Percentiles rank a stretch among this genome's conserved stretches.
phyloP scores from a whole-genome alignment of 2,329 filamentous ascomycete species.

The Xylaria arbuscula region DNA sequence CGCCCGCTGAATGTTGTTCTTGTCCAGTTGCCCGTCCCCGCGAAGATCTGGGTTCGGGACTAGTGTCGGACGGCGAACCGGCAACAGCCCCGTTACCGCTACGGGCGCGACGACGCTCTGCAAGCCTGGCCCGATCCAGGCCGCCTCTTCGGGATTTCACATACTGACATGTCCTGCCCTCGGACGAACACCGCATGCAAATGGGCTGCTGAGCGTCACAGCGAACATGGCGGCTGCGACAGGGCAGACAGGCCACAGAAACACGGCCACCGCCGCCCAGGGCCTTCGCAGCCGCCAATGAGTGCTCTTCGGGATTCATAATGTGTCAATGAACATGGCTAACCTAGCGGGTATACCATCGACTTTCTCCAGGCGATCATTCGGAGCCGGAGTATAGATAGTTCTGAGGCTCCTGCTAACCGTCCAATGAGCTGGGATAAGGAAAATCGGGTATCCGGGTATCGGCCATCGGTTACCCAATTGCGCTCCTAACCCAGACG shows the following conservation, averaged over 20 bases:
- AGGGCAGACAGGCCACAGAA: slow-evolving; percentile 39
- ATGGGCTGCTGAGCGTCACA: slow-evolving; percentile 38
- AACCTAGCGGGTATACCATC: neutral
- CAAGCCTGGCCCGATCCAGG: slow-evolving; percentile 34
- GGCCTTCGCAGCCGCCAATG: slow-evolving; percentile 4
- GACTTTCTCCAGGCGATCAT: neutral
- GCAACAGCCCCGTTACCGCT: slow-evolving; percentile 5
- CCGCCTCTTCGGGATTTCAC: slow-evolving; percentile 41
- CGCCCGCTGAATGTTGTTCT: slow-evolving; percentile 5
- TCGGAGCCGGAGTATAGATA: slow-evolving; percentile 16
- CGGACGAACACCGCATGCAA: slow-evolving; percentile 36
- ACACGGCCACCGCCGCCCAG: slow-evolving; percentile 32
- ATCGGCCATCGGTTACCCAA: slow-evolving; percentile 27
- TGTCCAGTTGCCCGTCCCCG: neutral
- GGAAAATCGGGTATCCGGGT: slow-evolving; percentile 37
- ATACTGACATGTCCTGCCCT: slow-evolving; percentile 39
- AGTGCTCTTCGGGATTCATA: slow-evolving; percentile 30
- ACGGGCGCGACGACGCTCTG: slow-evolving; percentile 33
- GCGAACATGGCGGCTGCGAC: slow-evolving; percentile 38
- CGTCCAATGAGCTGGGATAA: slow-evolving; percentile 3
- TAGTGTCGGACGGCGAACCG: slow-evolving; percentile 32
- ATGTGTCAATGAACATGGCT: slow-evolving; percentile 4
- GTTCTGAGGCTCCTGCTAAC: slow-evolving; percentile 13
- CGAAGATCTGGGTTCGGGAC: slow-evolving; percentile 28
- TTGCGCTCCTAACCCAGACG: slow-evolving; percentile 1